Conservation (phyloP, 768 basidiomycete genomes). For the Boletus coccyginus region DNA sequence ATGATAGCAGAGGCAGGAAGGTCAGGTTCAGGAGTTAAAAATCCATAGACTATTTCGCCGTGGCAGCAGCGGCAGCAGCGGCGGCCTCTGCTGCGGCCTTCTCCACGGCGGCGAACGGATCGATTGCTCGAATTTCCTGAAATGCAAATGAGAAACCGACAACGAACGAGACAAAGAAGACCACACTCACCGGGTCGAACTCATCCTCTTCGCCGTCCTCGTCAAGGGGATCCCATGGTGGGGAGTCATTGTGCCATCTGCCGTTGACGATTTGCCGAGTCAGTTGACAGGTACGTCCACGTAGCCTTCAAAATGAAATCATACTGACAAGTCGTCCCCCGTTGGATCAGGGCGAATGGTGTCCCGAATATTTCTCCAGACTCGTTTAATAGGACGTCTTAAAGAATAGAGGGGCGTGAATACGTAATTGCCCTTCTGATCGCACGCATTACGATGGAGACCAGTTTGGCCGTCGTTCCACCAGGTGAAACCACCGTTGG, state of each 20-base stretch:
- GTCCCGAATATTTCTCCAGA: conserved; percentile 16
- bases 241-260: conserved; percentile 18
- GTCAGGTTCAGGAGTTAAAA: background rate
- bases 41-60: background rate
- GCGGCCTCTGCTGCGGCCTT: background rate
- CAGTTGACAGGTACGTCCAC: background rate
- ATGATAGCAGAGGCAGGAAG: background rate
- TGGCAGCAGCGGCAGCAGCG: background rate
- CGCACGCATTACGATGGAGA: conserved; percentile 20
- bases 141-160: background rate
- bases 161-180: background rate
- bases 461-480: conserved; percentile 11
- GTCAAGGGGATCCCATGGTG: conserved; percentile 29
- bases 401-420: conserved; percentile 24
- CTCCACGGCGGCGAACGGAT: conserved; percentile 15
- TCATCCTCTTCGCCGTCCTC: conserved; percentile 25
- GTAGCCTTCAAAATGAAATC: too few relatives aligned
- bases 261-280: background rate
- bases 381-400: conserved; percentile 9
- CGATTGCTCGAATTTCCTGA: conserved; percentile 4
- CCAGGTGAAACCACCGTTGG: conserved; percentile 12
- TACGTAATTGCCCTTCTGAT: conserved; percentile 7
- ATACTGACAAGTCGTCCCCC: conserved; percentile 23
- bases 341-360: conserved; percentile 3
- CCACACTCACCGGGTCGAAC: conserved; percentile 13